Conservation (phyloP, 2,329 filamentous ascomycete species). For the Plenodomus biglobosus region DNA sequence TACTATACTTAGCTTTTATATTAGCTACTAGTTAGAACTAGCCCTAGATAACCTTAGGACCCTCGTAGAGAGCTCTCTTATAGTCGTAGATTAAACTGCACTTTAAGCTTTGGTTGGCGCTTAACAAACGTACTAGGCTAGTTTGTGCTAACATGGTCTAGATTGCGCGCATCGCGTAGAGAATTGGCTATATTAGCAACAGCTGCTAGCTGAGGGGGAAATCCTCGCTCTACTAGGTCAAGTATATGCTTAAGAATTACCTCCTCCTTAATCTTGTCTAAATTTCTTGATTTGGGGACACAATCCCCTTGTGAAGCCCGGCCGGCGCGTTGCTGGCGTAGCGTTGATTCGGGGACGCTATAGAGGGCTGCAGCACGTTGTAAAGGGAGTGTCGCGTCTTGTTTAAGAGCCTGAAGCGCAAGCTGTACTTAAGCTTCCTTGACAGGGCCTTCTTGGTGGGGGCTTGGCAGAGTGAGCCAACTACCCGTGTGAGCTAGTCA, state of each 20-base stretch:
- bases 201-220: slow-evolving; percentile 1
- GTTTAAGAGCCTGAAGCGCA: slow-evolving; percentile 1
- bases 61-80: too few relatives aligned
- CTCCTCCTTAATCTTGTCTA: neutral
- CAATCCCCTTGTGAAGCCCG: neutral
- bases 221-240: slow-evolving; percentile 2
- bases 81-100: too few relatives aligned
- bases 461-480: too few relatives aligned
- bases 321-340: neutral
- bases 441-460: neutral
- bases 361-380: slow-evolving; percentile 3
- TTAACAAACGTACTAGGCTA: too few relatives aligned
- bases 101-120: too few relatives aligned
- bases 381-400: neutral
- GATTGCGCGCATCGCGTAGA: too few relatives aligned
- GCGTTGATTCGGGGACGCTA: neutral
- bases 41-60: too few relatives aligned
- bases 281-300: neutral
- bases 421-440: slow-evolving; percentile 1
- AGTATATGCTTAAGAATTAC: neutral
- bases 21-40: too few relatives aligned
- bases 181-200: slow-evolving; percentile 1
- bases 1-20: too few relatives aligned
- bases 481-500: too few relatives aligned
- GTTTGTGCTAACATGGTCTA: too few relatives aligned